These are phyloP conservation scores for Emergomyces africanus DNA, from an alignment of 2,329 filamentous ascomycete genomes.

Conservation along the genomic window DNA sequence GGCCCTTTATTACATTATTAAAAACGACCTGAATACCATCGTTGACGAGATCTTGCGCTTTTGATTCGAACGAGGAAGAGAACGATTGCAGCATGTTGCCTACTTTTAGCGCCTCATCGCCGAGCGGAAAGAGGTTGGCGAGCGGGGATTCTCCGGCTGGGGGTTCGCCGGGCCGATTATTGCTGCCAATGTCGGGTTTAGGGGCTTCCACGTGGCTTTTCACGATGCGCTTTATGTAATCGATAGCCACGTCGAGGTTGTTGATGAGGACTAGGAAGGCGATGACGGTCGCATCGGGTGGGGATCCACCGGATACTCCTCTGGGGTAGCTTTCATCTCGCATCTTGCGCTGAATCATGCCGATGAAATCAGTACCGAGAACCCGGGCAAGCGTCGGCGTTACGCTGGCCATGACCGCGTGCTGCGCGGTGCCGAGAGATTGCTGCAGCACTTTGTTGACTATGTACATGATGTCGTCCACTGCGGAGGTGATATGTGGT, in stretches of 20 bases:
- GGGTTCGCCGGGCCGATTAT: conserved; percentile 24
- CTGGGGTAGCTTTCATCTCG: conserved; percentile 88
- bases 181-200: conserved; percentile 17
- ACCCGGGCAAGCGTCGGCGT: conserved; percentile 68
- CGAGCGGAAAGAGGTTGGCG: conserved; percentile 63
- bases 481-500: conserved; percentile 85
- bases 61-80: conserved; percentile 58
- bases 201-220: conserved; percentile 44
- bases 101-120: conserved; percentile 59
- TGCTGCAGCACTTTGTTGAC: conserved; percentile 84
- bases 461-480: conserved; percentile 99
- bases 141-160: conserved; percentile 27
- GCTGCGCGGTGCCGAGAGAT: conserved; percentile 73
- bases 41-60: conserved; percentile 66
- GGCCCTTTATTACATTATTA: conserved; percentile 72
- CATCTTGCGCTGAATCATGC: conserved; percentile 97
- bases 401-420: conserved; percentile 62
- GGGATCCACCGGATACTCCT: conserved; percentile 61
- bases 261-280: conserved; percentile 89
- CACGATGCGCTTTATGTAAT: conserved; percentile 83
- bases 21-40: conserved; percentile 81
- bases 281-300: conserved; percentile 78
- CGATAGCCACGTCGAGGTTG: conserved; percentile 82
- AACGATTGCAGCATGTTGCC: conserved; percentile 55
- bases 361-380: conserved; percentile 78